Evolutionary conservation across 768 basidiomycete genomes (phyloP), one percentile per base, ranked within the genome.

Genomic region (Termitomyces eurrhizus): DNA sequence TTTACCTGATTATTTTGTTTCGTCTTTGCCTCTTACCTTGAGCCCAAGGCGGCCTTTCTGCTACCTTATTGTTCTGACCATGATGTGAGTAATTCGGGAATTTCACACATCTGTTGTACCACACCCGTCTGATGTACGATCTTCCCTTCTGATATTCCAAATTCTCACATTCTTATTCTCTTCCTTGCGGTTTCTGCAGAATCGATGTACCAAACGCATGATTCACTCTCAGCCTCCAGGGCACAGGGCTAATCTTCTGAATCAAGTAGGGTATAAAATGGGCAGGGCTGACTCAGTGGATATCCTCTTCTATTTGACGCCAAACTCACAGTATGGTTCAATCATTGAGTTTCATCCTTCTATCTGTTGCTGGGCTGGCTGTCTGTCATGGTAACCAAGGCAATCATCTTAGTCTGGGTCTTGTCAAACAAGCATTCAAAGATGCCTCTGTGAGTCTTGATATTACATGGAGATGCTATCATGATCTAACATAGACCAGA

Each of bases 401-500:
- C 21, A 68, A 64, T 21, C 63, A 71, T 29, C 64, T 73, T 44
- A 68, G 68, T 53, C 70, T 73, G 53, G 71, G 72, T 50, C 65
- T 52, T 9, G 66, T 72, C 12, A 66, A 59, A 53, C 26, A 59
- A 24, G 69, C 71, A 4, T 73, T 73, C 44, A 57, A 69, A 11
- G 58, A 55, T 4, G 72, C 72, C 29, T 60, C 67, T 44, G 72
- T 69, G 37, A 55, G 66, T 52, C 45, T n/a, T n/a, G 2, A n/a
- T 35, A 49, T 13, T 24, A 37, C 44, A 9, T 26, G 42, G 14
- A 12, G 5, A 26, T 3, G n/a, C 12, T 7, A 46, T 21, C 33
- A 29, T 35, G 26, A 32, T 35, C 13, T 52, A 26, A 33, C 46
- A 21, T 7, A 49, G 36, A 52, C 29, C 21, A 78, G 77, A 71